Conservation (phyloP, 495 filamentous ascomycete species). For the Annulohypoxylon nitens region DNA sequence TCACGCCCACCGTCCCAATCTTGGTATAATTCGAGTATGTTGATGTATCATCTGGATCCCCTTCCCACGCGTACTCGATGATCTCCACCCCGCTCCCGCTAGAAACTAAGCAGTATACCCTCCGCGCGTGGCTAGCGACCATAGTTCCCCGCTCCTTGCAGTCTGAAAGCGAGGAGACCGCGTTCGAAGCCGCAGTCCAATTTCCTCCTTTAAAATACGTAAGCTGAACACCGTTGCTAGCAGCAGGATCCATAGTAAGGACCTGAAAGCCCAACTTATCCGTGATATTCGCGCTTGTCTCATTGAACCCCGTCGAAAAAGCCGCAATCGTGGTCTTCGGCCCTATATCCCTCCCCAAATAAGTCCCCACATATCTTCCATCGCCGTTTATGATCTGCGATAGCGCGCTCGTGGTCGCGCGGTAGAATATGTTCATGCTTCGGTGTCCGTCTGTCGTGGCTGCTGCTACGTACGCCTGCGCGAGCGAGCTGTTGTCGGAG, state of each 20-base stretch:
- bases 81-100: slow-evolving; percentile 32
- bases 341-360: slow-evolving; percentile 44
- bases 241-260: slow-evolving; percentile 45
- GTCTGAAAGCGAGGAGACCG: slow-evolving; percentile 32
- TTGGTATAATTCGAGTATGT: slow-evolving; percentile 44
- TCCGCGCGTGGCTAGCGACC: slow-evolving; percentile 37
- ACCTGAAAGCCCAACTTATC: slow-evolving; percentile 50
- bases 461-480: slow-evolving; percentile 42
- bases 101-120: slow-evolving; percentile 46
- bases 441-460: slow-evolving; percentile 37
- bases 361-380: slow-evolving; percentile 29
- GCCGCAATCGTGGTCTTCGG: slow-evolving; percentile 44
- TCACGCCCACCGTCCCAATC: slow-evolving; percentile 38
- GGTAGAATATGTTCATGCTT: slow-evolving; percentile 51
- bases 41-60: slow-evolving; percentile 37
- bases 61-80: slow-evolving; percentile 47
- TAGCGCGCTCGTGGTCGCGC: slow-evolving; percentile 41
- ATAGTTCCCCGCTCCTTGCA: slow-evolving; percentile 39
- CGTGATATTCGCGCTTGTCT: slow-evolving; percentile 37
- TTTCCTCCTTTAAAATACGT: slow-evolving; percentile 40
- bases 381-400: slow-evolving; percentile 49
- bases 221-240: slow-evolving; percentile 44
- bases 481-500: slow-evolving; percentile 44
- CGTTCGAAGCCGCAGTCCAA: slow-evolving; percentile 27
- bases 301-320: slow-evolving; percentile 51